Conservation (phyloP, 345 rosid species). For the rapeseed (Brassica napus) region Da-Ae NC_063451.1:11648001-11648500, state of each 20-base stretch:
- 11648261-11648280: not conserved
- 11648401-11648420: not conserved
- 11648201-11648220: not conserved
- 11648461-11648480: not conserved
- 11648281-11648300: not conserved
- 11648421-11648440: not conserved
- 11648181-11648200: not conserved
- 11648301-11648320: not conserved
- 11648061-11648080: not conserved
- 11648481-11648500: no score
- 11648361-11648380: not conserved
- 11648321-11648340: not conserved
- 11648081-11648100: not conserved
- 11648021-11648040: not conserved
- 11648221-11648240: not conserved
- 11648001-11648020: not conserved
- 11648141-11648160: not conserved
- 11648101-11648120: not conserved
- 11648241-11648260: not conserved
- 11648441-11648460: not conserved
- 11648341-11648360: not conserved
- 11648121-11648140: not conserved
- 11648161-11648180: not conserved
- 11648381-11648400: not conserved
- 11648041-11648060: not conserved